Percentiles rank a stretch among this genome's conserved stretches.
phyloP scores from a whole-genome alignment of 164 flowering plant genomes.

The Vitis amurensis region DNA sequence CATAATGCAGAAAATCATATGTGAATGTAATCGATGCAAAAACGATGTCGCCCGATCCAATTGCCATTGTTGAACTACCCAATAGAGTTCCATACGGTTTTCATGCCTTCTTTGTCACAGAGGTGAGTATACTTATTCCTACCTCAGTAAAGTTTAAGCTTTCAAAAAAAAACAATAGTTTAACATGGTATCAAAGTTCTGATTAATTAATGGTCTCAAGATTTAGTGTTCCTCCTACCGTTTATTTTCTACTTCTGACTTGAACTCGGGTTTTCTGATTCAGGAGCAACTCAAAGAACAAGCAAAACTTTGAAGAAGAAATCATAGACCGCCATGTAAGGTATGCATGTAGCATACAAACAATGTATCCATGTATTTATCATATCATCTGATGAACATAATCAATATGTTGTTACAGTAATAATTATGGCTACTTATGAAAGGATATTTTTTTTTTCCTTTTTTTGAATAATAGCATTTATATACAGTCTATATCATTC shows the following conservation, averaged over 20 bases:
- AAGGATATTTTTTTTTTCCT: no score
- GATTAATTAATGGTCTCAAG: no score
- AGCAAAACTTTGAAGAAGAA: conserved; percentile 21
- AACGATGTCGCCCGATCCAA: conserved; percentile 93
- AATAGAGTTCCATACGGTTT: conserved; percentile 90
- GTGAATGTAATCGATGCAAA: conserved; percentile 87
- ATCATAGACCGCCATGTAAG: no score
- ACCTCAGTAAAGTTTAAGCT: neutral
- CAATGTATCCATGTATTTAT: no score
- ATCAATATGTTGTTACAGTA: no score
- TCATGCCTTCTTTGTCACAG: conserved; percentile 94
- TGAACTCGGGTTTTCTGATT: neutral
- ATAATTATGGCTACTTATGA: no score
- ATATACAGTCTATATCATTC: no score
- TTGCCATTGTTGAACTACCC: conserved; percentile 90
- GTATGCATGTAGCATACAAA: no score
- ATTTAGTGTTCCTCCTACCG: neutral
- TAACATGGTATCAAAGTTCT: neutral
- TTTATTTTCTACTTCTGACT: neutral
- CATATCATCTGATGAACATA: no score
- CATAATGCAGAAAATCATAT: conserved; percentile 71
- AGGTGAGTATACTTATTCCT: conserved; percentile 45
- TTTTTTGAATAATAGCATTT: no score
- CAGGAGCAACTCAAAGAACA: conserved; percentile 83
- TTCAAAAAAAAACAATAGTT: neutral